Base-by-base conservation (phyloP, 371 early-diverging fungal species). In the Mucor mucedo region DNA sequence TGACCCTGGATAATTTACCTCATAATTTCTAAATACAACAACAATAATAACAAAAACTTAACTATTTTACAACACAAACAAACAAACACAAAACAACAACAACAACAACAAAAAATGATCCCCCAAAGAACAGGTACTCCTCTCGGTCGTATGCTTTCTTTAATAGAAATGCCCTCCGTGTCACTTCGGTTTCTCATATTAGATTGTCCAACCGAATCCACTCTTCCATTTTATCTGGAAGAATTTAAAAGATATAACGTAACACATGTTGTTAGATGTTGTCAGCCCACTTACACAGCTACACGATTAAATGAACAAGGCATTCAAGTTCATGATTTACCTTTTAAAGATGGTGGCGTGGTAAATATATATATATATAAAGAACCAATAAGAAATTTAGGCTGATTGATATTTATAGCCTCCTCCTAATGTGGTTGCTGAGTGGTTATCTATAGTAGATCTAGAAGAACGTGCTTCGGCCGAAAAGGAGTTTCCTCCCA, bases 161-260 rank as follows among this genome's bases (percentile, higher is more conserved):
- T 88, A 50, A 85, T 92, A 58, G 84, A 89, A 65, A 63, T 69
- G 16, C 73, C 77, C 13, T 54, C 53, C 16, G 63, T 63, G 11
- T 60, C 77, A 2, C 72, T 93, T 62, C 89, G 95, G 93, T 96
- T 93, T 71, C 78, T 97, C 29, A 91, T 97, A 49, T 87, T 94
- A 66, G 96, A 96, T 69, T 91, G 93, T 48, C 96, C 97, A 2
- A 91, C 95, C 14, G 91, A 93, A 69, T 77, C 87, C 62, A 94
- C 89, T 13, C 70, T 96, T 21, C 84, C 85, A 2, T 82, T 88
- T n/a, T 97, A 97, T 63, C 62, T 92, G 14, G 82, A 86, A 74
- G 92, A 95, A 70, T 84, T 95, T 71, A 72, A 77, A 39, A 79
- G 83, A 47, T 82, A 89, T 55, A 77, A 87, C 54, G 95, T 95